These are phyloP conservation scores for Poteriospumella lacustris DNA, from an alignment of 108 stramenopile genomes.

Conservation along the genomic window DNA sequence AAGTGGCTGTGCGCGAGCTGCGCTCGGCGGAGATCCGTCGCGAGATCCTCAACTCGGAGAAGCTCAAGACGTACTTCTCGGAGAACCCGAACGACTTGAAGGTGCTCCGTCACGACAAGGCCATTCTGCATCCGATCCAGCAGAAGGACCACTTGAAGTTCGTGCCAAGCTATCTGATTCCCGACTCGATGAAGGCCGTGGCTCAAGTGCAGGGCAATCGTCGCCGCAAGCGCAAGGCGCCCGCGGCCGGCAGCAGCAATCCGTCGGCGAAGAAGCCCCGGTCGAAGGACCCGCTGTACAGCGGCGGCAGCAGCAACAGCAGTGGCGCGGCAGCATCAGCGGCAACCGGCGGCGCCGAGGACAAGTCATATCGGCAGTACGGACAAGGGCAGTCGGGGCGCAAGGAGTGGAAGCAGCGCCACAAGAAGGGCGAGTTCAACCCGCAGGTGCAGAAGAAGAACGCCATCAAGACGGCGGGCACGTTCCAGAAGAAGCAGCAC, in stretches of 20 bases:
- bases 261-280: conserved; percentile 49
- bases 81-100: conserved; percentile 83
- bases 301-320: too few relatives aligned
- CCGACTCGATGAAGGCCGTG: conserved; percentile 78
- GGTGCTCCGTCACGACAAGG: conserved; percentile 52
- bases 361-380: too few relatives aligned
- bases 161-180: conserved; percentile 88
- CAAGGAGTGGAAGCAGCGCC: conserved; percentile 81
- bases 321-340: too few relatives aligned
- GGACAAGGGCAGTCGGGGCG: too few relatives aligned
- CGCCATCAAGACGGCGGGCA: too few relatives aligned
- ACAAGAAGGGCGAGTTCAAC: conserved; percentile 79
- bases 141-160: conserved; percentile 57
- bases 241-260: conserved; percentile 29
- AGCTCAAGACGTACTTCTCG: conserved; percentile 83
- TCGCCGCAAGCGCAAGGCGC: too few relatives aligned
- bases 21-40: conserved; percentile 82
- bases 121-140: conserved; percentile 43
- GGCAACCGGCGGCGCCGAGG: too few relatives aligned
- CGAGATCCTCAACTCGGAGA: conserved; percentile 86
- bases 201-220: conserved; percentile 58
- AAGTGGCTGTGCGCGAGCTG: conserved; percentile 72
- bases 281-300: conserved; percentile 80
- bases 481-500: too few relatives aligned
- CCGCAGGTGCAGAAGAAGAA: too few relatives aligned